phyloP scores from a whole-genome alignment of 164 flowering plant genomes.

The Berberis thunbergii region DNA sequence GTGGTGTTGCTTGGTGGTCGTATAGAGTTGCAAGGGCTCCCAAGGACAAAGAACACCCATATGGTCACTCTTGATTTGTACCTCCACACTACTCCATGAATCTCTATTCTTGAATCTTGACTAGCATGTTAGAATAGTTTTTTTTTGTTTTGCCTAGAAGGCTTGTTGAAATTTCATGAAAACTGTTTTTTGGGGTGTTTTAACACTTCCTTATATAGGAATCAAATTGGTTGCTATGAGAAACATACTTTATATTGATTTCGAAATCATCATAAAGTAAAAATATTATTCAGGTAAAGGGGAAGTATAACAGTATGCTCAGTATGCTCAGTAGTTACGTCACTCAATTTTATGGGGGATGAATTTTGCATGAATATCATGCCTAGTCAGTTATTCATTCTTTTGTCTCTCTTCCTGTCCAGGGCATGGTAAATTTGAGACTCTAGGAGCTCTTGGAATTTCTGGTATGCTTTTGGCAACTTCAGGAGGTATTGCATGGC shows the following conservation, averaged over 20 bases:
- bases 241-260: too few relatives aligned
- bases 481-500: slow-evolving; percentile 95
- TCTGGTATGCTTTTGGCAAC: slow-evolving; percentile 88
- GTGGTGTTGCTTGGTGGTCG: slow-evolving; percentile 80
- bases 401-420: slow-evolving; percentile 14
- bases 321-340: too few relatives aligned
- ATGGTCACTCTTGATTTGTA: slow-evolving; percentile 73
- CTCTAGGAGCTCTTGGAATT: slow-evolving; percentile 93
- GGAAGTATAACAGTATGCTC: too few relatives aligned
- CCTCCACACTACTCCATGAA: slow-evolving; percentile 30
- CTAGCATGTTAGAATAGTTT: slow-evolving; percentile 1
- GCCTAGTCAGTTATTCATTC: not conserved
- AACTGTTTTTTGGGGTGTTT: too few relatives aligned
- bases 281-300: too few relatives aligned
- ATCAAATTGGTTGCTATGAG: too few relatives aligned
- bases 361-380: not conserved
- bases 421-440: slow-evolving; percentile 99
- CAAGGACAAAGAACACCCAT: slow-evolving; percentile 96
- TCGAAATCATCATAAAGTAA: too few relatives aligned
- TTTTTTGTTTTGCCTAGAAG: too few relatives aligned
- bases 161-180: too few relatives aligned
- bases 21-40: slow-evolving; percentile 77
- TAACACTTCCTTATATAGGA: too few relatives aligned
- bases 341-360: not conserved
- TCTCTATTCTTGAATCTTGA: slow-evolving; percentile 14